Base-by-base conservation (phyloP, 805 yeast genomes). In the Tetrapisispora pingtungensis region DNA sequence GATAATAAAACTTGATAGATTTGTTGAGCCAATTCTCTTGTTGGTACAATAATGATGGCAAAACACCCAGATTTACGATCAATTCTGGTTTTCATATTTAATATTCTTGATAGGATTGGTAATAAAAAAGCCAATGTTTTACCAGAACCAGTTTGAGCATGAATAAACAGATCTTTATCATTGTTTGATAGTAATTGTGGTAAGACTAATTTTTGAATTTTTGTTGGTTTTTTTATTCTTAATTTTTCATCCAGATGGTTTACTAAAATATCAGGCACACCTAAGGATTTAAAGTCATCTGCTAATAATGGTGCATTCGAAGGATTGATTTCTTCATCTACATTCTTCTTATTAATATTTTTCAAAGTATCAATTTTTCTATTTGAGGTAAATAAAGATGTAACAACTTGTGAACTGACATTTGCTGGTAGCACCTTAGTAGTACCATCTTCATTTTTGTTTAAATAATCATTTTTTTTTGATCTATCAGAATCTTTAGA, bases 141-240 rank as follows among this genome's bases (percentile, higher is more conserved):
- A 64, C 99, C 99, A 0, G 97, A 89, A 43, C 99, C 99, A 0
- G 99, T 93, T 65, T 94, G 97, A 0, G 99, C 96, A 58, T 88
- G 94, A 39, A 93, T 84, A 52, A 93, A 84, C 45, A 88, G 67
- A 64, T 93, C 98, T 28, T 69, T 64, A n/a, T 49, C 49, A 36
- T 71, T 52, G 8, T 59, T 53, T 1, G 68, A 59, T 7, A 75
- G 52, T 26, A 79, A 60, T 42, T 70, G 69, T 18, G 97, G 96
- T 10, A 88, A 69, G 0, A 84, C 93, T 6, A 82, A 66, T 50
- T 86, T 74, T 65, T 93, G 99, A 52, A 93, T 86, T 53, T 77
- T 78, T 0, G 98, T 94, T 1, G 99, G 98, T 20, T 75, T 68
- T 34, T 66, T 55, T 54, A 80, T 75, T 41, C 59, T 62, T 67